Percentiles rank a stretch among this genome's conserved stretches.
These are phyloP conservation scores for Vanrija humicola DNA, from an alignment of 1,284 basidiomycete species.

Conservation along the genomic window DNA sequence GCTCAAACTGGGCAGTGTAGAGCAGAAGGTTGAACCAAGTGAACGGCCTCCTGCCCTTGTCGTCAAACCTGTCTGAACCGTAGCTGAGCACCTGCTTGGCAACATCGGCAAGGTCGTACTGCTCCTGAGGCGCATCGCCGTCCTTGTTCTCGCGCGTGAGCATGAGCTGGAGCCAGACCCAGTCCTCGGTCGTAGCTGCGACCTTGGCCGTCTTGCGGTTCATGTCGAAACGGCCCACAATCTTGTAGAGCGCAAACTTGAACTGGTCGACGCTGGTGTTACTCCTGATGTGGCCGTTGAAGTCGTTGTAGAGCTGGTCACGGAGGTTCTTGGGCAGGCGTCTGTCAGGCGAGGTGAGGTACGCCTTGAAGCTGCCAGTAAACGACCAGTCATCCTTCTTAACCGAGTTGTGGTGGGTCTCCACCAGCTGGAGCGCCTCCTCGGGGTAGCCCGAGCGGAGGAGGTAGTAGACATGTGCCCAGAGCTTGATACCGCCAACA, in stretches of 20 bases:
- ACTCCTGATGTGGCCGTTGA: constrained; percentile 88
- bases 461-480: constrained; percentile 89
- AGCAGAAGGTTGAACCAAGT: constrained; percentile 87
- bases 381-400: constrained; percentile 80
- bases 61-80: constrained; percentile 88
- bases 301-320: constrained; percentile 79
- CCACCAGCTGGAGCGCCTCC: constrained; percentile 75
- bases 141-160: constrained; percentile 64
- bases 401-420: constrained; percentile 68
- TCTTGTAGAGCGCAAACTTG: constrained; percentile 91
- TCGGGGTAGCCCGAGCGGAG: constrained; percentile 76
- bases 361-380: constrained; percentile 75
- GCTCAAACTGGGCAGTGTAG: constrained; percentile 90
- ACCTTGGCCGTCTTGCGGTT: constrained; percentile 76
- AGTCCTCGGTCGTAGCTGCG: constrained; percentile 90
- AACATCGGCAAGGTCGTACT: constrained; percentile 71
- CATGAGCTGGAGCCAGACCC: constrained; percentile 95
- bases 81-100: constrained; percentile 78
- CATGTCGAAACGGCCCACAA: constrained; percentile 90
- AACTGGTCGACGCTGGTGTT: constrained; percentile 79
- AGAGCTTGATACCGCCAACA: constrained; percentile 78
- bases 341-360: constrained; percentile 76
- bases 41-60: constrained; percentile 59
- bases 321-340: constrained; percentile 73
- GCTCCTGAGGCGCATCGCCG: constrained; percentile 57